These are phyloP conservation scores for Crotalaria pallida DNA, from an alignment of 306 rosid species.

Conservation along the genomic window DNA sequence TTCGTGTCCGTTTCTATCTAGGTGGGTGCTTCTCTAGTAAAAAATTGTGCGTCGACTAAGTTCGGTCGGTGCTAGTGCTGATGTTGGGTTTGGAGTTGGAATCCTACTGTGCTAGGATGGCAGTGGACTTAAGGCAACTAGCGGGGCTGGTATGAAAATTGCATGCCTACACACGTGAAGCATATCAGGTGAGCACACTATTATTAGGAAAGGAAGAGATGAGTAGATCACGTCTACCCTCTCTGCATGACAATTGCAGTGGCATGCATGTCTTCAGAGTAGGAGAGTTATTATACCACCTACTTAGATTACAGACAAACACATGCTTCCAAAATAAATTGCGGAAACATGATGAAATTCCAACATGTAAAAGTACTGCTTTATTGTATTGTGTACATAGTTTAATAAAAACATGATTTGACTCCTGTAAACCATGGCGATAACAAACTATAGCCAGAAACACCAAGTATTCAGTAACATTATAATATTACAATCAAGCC, in stretches of 20 bases:
- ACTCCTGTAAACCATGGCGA: conserved; percentile 5
- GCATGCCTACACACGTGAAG: not conserved
- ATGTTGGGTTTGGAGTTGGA: too few relatives aligned
- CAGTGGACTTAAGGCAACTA: too few relatives aligned
- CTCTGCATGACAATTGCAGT: not conserved
- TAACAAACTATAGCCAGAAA: not conserved
- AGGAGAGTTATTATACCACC: not conserved
- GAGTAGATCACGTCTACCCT: too few relatives aligned
- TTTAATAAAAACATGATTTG: not conserved
- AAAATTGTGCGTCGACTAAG: too few relatives aligned
- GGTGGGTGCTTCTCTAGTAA: too few relatives aligned
- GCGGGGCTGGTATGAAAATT: not conserved
- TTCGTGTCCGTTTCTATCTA: too few relatives aligned
- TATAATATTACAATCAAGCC: not conserved
- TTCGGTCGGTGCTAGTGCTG: too few relatives aligned
- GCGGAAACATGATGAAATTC: not conserved
- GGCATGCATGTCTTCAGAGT: not conserved
- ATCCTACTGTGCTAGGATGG: too few relatives aligned
- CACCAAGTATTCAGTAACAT: conserved; percentile 14
- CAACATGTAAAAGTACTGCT: not conserved
- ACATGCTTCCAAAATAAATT: not conserved
- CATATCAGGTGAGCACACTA: too few relatives aligned
- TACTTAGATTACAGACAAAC: not conserved
- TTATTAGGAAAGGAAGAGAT: not conserved
- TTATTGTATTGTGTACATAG: not conserved